Conservation (phyloP, 805 yeast genomes). For the Ogataea paraovalis region DNA sequence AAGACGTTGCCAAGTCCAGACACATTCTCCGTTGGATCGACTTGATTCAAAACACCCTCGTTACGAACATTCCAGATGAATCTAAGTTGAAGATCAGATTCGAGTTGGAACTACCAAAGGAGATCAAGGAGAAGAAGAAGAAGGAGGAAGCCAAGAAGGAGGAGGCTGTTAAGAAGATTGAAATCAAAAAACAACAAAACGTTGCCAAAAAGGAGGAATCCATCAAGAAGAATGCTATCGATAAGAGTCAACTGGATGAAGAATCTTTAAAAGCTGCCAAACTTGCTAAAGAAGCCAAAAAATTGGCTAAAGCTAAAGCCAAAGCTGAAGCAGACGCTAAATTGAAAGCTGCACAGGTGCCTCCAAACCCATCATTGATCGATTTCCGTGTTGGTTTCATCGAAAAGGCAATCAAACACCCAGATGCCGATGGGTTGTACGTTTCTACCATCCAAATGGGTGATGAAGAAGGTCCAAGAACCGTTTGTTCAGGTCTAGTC, state of each 20-base stretch:
- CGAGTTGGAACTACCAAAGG: conserved; percentile 64
- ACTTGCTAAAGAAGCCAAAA: conserved; percentile 36
- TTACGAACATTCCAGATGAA: conserved; percentile 43
- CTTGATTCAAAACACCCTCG: conserved; percentile 63
- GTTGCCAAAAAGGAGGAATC: conserved; percentile 11
- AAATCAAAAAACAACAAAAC: conserved; percentile 5
- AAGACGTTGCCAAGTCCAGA: conserved; percentile 61
- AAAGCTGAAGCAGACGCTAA: conserved; percentile 50
- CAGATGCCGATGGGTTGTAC: conserved; percentile 94
- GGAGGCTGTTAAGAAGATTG: conserved; percentile 15
- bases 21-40: conserved; percentile 94
- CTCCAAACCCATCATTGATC: conserved; percentile 78
- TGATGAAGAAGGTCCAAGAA: conserved; percentile 95
- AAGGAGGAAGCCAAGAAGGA: conserved; percentile 25
- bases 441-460: conserved; percentile 97
- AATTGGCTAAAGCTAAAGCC: conserved; percentile 50
- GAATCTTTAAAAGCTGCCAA: conserved; percentile 31
- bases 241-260: conserved; percentile 22
- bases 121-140: conserved; percentile 35
- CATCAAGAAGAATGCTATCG: conserved; percentile 3
- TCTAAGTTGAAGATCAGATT: conserved; percentile 54
- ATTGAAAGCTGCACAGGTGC: conserved; percentile 53
- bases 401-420: conserved; percentile 94
- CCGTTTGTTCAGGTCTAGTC: conserved; percentile 96
- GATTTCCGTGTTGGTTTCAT: conserved; percentile 96